Conservation (phyloP, 306 rosid genomes). For the Vigna angularis region DNA sequence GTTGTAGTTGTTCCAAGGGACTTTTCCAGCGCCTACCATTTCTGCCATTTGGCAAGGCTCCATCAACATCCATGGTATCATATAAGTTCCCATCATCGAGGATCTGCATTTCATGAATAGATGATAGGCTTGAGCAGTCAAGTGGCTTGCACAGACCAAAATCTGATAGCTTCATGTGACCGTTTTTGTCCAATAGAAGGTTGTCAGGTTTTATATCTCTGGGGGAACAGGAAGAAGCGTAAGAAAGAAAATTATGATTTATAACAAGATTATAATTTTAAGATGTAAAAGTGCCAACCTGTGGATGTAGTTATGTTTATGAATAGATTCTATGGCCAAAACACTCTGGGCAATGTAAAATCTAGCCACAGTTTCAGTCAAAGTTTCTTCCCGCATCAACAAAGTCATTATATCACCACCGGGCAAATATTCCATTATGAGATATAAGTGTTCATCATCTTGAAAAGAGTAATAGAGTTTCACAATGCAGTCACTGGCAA, state of each 20-base stretch:
- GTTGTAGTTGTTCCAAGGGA: constrained; percentile 90
- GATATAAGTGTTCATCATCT: constrained; percentile 82
- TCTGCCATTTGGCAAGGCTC: constrained; percentile 48
- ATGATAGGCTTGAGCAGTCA: constrained; percentile 74
- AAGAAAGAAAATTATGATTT: constrained; percentile 22
- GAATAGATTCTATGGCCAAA: constrained; percentile 91
- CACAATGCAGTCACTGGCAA: constrained; percentile 90
- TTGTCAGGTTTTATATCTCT: constrained; percentile 98
- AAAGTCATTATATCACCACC: constrained; percentile 99
- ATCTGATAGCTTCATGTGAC: constrained; percentile 94
- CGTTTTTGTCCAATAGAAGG: constrained; percentile 80
- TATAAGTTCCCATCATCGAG: constrained; percentile 77
- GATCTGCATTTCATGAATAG: constrained; percentile 77
- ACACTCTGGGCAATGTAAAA: constrained; percentile 72
- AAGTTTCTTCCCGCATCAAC: constrained; percentile 91
- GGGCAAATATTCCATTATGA: constrained; percentile 94
- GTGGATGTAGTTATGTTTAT: constrained; percentile 85
- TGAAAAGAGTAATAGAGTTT: constrained; percentile 95
- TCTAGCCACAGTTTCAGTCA: constrained; percentile 90
- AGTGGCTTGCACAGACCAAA: constrained; percentile 97
- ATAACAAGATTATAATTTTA: constrained; percentile 14
- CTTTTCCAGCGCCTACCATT: constrained; percentile 94
- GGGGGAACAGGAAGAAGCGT: constrained; percentile 19
- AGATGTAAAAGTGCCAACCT: constrained; percentile 54
- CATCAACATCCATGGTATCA: constrained; percentile 72